These are phyloP conservation scores for Peribolospora kevripleyi DNA, from an alignment of 768 basidiomycete species.

Conservation along the genomic window DNA sequence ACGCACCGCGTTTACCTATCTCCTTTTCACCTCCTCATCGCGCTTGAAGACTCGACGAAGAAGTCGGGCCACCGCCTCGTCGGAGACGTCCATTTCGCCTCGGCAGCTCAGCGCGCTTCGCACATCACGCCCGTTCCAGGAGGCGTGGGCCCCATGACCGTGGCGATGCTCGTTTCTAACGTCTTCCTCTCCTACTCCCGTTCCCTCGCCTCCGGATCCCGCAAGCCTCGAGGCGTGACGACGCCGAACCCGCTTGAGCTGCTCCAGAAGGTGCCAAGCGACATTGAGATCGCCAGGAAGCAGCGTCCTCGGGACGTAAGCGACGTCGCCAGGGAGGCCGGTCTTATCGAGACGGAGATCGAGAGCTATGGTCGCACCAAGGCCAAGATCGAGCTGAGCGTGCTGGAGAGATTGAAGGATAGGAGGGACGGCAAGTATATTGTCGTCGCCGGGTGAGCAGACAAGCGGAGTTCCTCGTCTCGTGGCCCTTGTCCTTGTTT, in stretches of 20 bases:
- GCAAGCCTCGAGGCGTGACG: constrained; percentile 16
- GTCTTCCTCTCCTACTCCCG: constrained; percentile 63
- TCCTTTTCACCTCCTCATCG: neutral
- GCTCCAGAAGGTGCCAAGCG: constrained; percentile 68
- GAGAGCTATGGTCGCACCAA: constrained; percentile 92
- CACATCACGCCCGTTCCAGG: constrained; percentile 94
- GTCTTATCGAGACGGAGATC: constrained; percentile 58
- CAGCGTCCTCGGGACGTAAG: constrained; percentile 77
- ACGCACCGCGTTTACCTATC: neutral
- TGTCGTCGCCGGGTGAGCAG: constrained; percentile 62
- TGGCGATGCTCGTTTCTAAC: constrained; percentile 92
- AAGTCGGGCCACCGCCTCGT: constrained; percentile 89
- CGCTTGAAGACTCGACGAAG: constrained; percentile 45
- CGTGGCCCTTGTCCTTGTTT: constrained; percentile 8
- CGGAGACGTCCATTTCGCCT: constrained; percentile 72
- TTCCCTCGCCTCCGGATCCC: constrained; percentile 27
- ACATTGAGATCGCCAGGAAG: constrained; percentile 87
- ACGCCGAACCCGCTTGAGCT: constrained; percentile 50
- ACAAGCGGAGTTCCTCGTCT: no score
- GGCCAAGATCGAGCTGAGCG: constrained; percentile 79
- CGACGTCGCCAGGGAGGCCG: constrained; percentile 66
- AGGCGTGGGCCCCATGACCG: constrained; percentile 99
- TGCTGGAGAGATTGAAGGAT: constrained; percentile 32
- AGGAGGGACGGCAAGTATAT: constrained; percentile 57
- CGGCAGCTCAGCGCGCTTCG: constrained; percentile 54